These are phyloP conservation scores for Nitzschia putrida DNA, from an alignment of 108 stramenopile species.

Conservation along the genomic window DNA sequence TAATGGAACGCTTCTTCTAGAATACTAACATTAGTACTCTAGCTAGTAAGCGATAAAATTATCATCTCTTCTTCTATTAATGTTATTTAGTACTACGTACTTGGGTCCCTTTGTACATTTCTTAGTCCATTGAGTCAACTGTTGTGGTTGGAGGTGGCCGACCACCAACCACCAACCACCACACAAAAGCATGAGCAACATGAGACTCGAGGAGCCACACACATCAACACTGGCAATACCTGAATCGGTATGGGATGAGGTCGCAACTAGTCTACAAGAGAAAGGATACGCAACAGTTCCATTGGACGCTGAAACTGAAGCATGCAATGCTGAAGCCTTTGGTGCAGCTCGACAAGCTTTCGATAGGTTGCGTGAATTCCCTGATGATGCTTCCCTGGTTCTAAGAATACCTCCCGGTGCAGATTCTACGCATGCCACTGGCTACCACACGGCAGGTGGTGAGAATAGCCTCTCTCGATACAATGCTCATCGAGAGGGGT, in stretches of 20 bases:
- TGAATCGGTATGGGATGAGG: slow-evolving; percentile 16
- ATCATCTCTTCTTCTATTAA: too few species aligned
- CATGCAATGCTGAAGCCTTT: slow-evolving; percentile 32
- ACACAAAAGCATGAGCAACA: neutral
- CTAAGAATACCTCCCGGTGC: slow-evolving; percentile 45
- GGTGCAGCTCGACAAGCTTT: slow-evolving; percentile 37
- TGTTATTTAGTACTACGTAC: too few species aligned
- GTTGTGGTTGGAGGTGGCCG: too few species aligned
- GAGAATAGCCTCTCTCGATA: slow-evolving; percentile 57
- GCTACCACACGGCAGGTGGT: slow-evolving; percentile 63
- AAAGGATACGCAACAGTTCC: slow-evolving; percentile 18
- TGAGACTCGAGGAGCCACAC: neutral
- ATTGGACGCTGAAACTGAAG: slow-evolving; percentile 1
- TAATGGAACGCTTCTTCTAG: too few species aligned
- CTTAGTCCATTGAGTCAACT: neutral
- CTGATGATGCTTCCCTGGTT: neutral
- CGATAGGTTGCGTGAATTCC: slow-evolving; percentile 11
- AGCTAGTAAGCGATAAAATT: too few species aligned
- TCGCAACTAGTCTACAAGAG: slow-evolving; percentile 8
- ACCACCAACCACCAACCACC: neutral
- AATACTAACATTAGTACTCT: too few species aligned
- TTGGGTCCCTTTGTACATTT: too few species aligned
- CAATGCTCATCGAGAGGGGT: slow-evolving; percentile 72
- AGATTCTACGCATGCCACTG: slow-evolving; percentile 71
- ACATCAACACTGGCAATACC: neutral